A percentile compares a stretch with the other conserved stretches of the same genome.
These are phyloP conservation scores for Pisolithus orientalis DNA, from an alignment of 768 basidiomycete genomes.

Conservation along the genomic window DNA sequence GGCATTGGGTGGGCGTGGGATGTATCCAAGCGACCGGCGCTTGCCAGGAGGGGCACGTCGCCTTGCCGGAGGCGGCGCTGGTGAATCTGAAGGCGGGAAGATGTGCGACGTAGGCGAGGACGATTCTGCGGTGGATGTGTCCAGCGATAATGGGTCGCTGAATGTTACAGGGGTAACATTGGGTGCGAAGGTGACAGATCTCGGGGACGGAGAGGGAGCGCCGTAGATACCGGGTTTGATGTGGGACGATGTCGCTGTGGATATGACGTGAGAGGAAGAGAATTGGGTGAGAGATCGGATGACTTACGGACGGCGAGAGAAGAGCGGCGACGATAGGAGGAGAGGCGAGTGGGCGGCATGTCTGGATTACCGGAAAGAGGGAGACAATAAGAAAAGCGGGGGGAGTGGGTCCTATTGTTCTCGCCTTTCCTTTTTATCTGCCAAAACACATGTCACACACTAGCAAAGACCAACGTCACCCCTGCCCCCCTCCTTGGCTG, in stretches of 20 bases:
- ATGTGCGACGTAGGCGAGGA: constrained; percentile 32
- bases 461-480: no score
- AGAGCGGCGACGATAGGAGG: constrained; percentile 37
- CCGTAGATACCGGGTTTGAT: constrained; percentile 54
- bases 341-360: constrained; percentile 32
- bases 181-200: constrained; percentile 55
- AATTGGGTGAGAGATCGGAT: no score
- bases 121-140: constrained; percentile 17
- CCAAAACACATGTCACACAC: no score
- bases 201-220: constrained; percentile 31
- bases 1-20: constrained; percentile 24
- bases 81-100: constrained; percentile 48
- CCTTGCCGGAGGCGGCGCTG: constrained; percentile 34
- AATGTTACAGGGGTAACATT: constrained; percentile 54
- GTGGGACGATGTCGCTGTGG: constrained; percentile 26
- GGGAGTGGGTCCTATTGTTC: constrained; percentile 21
- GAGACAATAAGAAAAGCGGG: constrained; percentile 14
- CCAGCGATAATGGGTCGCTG: constrained; percentile 26
- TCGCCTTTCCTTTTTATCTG: constrained; percentile 10
- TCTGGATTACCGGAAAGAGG: constrained; percentile 10
- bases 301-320: constrained; percentile 26
- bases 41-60: constrained; percentile 55
- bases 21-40: constrained; percentile 48
- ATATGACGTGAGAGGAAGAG: background rate
- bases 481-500: no score